Evolutionary conservation across 2,329 filamentous ascomycete genomes (phyloP), one percentile per base, ranked within the genome.

Genomic region (Colletotrichum tabaci): DNA sequence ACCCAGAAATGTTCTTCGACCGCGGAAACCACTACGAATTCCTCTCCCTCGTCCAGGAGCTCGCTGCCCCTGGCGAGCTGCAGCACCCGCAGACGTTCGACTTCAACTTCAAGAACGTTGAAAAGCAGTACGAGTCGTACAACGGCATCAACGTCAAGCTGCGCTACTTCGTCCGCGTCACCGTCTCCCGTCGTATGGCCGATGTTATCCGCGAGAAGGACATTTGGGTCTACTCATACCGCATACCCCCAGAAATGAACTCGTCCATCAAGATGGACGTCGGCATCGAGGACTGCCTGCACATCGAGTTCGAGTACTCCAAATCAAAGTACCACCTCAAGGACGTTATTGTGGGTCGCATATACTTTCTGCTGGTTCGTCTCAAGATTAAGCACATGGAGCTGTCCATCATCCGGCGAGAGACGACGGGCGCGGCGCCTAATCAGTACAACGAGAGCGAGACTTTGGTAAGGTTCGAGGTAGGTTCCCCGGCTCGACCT

Each of bases 361-460:
- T 99, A 87, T 99, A 99, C 86, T 99, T 99, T 85, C 85, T 99
- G 76, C 89, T 99, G 60, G 96, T 99, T 73, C 91, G 96, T 78
- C 87, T 99, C 82, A 99, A 99, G 91, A 99, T 99, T 83, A 98
- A 98, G 85, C 96, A 99, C 84, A 99, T 99, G 96, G 96, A 99
- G 85, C 86, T 99, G 74, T 98, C 94, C 76, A 99, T 99, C 78
- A 99, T 99, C 81, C 90, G 97, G 76, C 88, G 97, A 77, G 96
- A 99, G 85, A 99, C 96, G 2, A 99, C 96, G 0, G 96, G 97
- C 66, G 94, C 95, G 6, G 94, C 96, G 26, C 96, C 96, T 8
- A 99, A 99, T 81, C 97, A 99, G 83, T 99, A 99, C 85, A 99
- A 99, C 81, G 97, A 99, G 86, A 98, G 95, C 84, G 96, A 99